Evolutionary conservation across 2,329 filamentous ascomycete genomes (phyloP), one percentile per base, ranked within the genome.

Genomic region (Aspergillus sp.): DNA sequence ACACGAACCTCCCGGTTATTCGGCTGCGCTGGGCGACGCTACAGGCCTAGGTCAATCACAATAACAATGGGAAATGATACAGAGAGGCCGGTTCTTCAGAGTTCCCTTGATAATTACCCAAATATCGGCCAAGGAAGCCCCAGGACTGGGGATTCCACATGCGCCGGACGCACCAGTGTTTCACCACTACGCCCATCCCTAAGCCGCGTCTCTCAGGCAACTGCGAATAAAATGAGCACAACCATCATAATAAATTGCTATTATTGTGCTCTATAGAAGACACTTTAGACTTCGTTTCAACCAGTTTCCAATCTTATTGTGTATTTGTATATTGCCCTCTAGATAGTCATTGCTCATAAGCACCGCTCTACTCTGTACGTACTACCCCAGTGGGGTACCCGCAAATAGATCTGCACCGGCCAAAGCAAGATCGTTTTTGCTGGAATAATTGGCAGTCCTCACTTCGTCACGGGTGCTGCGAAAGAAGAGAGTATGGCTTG

Each of bases 91-190:
- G 43, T 41, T 52, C 21, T 27, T 39, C 35, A 54, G n/a, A 4
- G 19, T 19, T 52, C 19, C n/a, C 23, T 43, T 27, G 37, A 48
- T 48, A 48, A 48, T 54, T 48, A 17, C 43, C n/a, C 44, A 54
- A 40, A 54, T 54, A 46, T 40, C 19, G 41, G 44, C 44, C 35
- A 54, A 54, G 51, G 27, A 48, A 44, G 21, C 51, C 27, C 35
- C 54, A 59, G 49, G 56, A 59, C 54, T 40, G 49, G 54, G 53
- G 54, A 55, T 61, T 43, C 52, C 62, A 60, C 51, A 54, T 55
- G 52, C 59, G 58, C 50, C 57, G 54, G 59, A 59, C 57, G 53
- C 62, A 62, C 64, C 64, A 65, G 64, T 61, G 65, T 67, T 67
- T 67, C 65, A 67, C 62, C 40, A 60, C 39, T 48, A 37, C 25